Conservation (phyloP, 2,329 filamentous ascomycete genomes). For the Fusarium torreyae region DNA sequence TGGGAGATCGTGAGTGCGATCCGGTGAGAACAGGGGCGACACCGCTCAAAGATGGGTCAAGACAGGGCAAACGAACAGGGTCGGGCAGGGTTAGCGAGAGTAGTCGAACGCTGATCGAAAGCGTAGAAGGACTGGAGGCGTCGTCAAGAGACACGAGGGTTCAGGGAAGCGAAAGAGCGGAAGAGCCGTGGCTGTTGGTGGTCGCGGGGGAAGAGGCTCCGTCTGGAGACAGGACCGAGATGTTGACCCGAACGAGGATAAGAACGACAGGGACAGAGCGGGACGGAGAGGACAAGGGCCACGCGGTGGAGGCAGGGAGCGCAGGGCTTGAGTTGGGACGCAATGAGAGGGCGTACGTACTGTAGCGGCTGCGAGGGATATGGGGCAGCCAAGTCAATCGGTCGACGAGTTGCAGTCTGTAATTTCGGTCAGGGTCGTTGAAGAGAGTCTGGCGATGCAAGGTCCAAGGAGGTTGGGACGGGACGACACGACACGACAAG, state of each 20-base stretch:
- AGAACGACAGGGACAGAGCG: slow-evolving; percentile 45
- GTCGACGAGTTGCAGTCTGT: slow-evolving; percentile 19
- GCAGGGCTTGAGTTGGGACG: slow-evolving; percentile 14
- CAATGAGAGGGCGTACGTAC: slow-evolving; percentile 31
- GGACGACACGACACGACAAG: background rate
- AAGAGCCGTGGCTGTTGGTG: slow-evolving; percentile 41
- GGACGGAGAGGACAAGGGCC: slow-evolving; percentile 39
- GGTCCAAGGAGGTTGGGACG: slow-evolving; percentile 12
- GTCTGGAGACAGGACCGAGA: slow-evolving; percentile 50
- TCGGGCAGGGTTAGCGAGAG: slow-evolving; percentile 28
- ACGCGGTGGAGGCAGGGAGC: slow-evolving; percentile 35
- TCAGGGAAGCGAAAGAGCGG: slow-evolving; percentile 30
- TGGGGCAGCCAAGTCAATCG: background rate
- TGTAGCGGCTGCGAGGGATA: background rate
- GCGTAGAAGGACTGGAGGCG: slow-evolving; percentile 32
- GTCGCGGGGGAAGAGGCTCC: slow-evolving; percentile 50
- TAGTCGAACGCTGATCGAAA: slow-evolving; percentile 33
- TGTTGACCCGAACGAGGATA: slow-evolving; percentile 44
- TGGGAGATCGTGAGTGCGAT: slow-evolving; percentile 49
- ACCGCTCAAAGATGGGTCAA: slow-evolving; percentile 47
- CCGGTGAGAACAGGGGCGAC: slow-evolving; percentile 47
- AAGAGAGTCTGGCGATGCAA: slow-evolving; percentile 23
- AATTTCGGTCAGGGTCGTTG: slow-evolving; percentile 29
- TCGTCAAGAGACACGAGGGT: slow-evolving; percentile 18
- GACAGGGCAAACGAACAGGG: slow-evolving; percentile 38